A percentile compares a stretch with the other conserved stretches of the same genome.
These are phyloP conservation scores for Botrytis medusae DNA, from an alignment of 2,329 filamentous ascomycete species.

Conservation along the genomic window DNA sequence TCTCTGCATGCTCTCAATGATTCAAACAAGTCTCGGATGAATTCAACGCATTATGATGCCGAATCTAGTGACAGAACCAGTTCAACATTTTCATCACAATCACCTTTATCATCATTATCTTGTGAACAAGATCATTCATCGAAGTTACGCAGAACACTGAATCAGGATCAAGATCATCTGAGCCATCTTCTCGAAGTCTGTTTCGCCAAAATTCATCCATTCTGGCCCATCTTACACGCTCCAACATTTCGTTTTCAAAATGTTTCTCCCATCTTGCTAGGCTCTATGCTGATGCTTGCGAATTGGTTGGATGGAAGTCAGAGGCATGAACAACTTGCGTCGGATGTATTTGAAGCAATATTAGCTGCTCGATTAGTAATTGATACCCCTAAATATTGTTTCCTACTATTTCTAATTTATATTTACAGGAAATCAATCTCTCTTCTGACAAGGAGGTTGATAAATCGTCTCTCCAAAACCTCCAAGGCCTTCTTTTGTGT, in stretches of 20 bases:
- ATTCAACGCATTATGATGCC: background rate
- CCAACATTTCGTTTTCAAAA: background rate
- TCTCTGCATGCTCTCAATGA: background rate
- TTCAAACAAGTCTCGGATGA: constrained; percentile 6
- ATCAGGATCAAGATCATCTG: background rate
- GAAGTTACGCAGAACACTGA: background rate
- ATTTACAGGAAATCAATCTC: background rate
- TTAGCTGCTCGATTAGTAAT: constrained; percentile 8
- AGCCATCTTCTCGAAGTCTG: background rate
- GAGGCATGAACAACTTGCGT: constrained; percentile 4
- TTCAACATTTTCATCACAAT: constrained; percentile 5
- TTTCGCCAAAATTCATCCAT: constrained; percentile 11
- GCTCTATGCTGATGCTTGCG: constrained; percentile 10
- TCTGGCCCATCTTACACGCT: constrained; percentile 15
- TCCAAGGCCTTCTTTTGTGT: constrained; percentile 9
- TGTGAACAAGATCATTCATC: constrained; percentile 1
- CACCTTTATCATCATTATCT: constrained; percentile 8
- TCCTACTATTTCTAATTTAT: background rate
- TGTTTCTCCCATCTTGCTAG: constrained; percentile 6
- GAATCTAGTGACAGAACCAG: background rate
- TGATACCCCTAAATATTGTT: background rate
- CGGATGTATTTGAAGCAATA: constrained; percentile 13
- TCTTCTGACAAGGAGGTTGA: constrained; percentile 10
- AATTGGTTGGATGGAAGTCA: background rate
- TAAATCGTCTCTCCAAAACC: constrained; percentile 5